Percentiles rank a stretch among this genome's conserved stretches.
phyloP scores from a whole-genome alignment of 2,329 filamentous ascomycete genomes.

The Gremmenia infestans region DNA sequence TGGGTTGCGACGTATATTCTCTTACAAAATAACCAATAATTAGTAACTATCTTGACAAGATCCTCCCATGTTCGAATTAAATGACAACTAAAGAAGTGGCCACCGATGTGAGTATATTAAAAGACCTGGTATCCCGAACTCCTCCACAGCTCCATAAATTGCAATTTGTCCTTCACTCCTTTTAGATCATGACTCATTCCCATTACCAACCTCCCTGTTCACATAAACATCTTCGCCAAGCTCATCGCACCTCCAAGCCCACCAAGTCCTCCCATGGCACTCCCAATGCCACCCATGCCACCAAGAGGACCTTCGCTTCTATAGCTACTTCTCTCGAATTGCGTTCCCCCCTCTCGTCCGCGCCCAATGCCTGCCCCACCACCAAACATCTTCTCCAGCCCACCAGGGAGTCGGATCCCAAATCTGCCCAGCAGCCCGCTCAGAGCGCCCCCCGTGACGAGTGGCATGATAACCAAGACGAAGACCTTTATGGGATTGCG shows the following conservation, averaged over 20 bases:
- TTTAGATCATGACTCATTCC: neutral
- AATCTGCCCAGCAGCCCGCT: slow-evolving; percentile 73
- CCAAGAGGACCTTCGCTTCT: slow-evolving; percentile 13
- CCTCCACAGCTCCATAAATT: slow-evolving; percentile 1
- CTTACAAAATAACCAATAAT: too few relatives aligned
- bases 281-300: slow-evolving; percentile 17
- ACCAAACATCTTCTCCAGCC: slow-evolving; percentile 55
- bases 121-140: slow-evolving; percentile 11
- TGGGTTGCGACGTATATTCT: too few relatives aligned
- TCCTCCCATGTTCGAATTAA: too few relatives aligned
- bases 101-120: neutral
- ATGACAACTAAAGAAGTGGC: neutral
- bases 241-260: slow-evolving; percentile 27
- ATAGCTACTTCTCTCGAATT: slow-evolving; percentile 18
- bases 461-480: slow-evolving; percentile 78
- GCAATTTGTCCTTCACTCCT: slow-evolving; percentile 2
- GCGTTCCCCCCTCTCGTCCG: slow-evolving; percentile 9
- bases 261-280: slow-evolving; percentile 22
- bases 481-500: slow-evolving; percentile 84
- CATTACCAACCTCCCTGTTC: slow-evolving; percentile 5
- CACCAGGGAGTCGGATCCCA: slow-evolving; percentile 68
- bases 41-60: too few relatives aligned
- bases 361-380: slow-evolving; percentile 38
- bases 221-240: slow-evolving; percentile 33
- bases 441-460: slow-evolving; percentile 78